phyloP scores from a whole-genome alignment of 805 yeast species.

The Pichia kluyveri region DNA sequence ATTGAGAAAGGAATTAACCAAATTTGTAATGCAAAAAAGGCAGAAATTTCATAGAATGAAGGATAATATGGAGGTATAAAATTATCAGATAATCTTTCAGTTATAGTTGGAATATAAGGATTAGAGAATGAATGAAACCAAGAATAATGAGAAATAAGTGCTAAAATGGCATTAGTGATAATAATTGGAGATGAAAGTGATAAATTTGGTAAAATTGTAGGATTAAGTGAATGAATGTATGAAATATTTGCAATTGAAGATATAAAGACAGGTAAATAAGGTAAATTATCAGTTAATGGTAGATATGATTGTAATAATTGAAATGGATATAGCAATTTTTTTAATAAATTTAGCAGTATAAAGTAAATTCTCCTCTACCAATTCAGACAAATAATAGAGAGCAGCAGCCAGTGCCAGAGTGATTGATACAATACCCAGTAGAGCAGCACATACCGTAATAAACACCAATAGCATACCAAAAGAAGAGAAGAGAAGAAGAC shows the following conservation, averaged over 20 bases:
- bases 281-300: conserved; percentile 38
- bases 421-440: conserved; percentile 51
- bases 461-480: conserved; percentile 43
- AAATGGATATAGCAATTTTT: background rate
- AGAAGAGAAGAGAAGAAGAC: too few species aligned
- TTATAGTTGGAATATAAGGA: conserved; percentile 63
- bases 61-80: conserved; percentile 64
- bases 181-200: conserved; percentile 64
- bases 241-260: too few species aligned
- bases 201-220: conserved; percentile 56
- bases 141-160: conserved; percentile 69
- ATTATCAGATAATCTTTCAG: conserved; percentile 45
- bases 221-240: too few species aligned
- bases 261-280: conserved; percentile 28
- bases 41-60: conserved; percentile 81
- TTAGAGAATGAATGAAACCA: conserved; percentile 85
- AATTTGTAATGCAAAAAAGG: conserved; percentile 86
- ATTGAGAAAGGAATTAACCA: conserved; percentile 93
- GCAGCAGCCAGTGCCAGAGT: conserved; percentile 77
- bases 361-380: conserved; percentile 80
- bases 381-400: conserved; percentile 79
- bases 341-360: conserved; percentile 21
- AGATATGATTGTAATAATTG: conserved; percentile 19
- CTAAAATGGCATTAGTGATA: conserved; percentile 60
- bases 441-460: conserved; percentile 51